Percentiles rank a stretch among this genome's conserved stretches.
Conservation (phyloP, 768 basidiomycete genomes). For the Rhodotorula toruloides region DNA sequence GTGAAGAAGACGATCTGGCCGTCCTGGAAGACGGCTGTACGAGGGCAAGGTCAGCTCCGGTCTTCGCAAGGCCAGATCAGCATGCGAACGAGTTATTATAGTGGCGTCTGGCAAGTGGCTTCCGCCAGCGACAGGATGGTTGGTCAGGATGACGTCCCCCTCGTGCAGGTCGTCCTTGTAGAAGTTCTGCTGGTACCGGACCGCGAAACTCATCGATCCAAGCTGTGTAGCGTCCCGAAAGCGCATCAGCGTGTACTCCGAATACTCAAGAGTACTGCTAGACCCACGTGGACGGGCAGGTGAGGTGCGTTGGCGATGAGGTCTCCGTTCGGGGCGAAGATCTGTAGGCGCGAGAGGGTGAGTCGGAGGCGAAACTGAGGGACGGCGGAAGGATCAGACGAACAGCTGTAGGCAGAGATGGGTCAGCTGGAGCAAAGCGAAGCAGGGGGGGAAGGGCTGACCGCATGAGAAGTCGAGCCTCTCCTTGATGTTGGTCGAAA, state of each 20-base stretch:
- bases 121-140: slow-evolving; percentile 79
- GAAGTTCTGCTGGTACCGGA: slow-evolving; percentile 46
- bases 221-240: slow-evolving; percentile 30
- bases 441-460: neutral
- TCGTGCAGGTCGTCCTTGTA: slow-evolving; percentile 59
- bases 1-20: slow-evolving; percentile 47
- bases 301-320: slow-evolving; percentile 68
- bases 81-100: slow-evolving; percentile 58
- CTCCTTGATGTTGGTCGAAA: slow-evolving; percentile 76
- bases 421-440: neutral
- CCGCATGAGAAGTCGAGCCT: neutral
- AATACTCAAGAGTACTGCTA: too few species aligned
- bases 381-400: too few species aligned
- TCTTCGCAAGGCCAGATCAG: too few species aligned
- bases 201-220: slow-evolving; percentile 45
- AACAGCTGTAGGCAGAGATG: too few species aligned
- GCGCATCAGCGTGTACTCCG: too few species aligned
- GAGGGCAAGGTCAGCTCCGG: too few species aligned
- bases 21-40: slow-evolving; percentile 60
- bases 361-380: neutral
- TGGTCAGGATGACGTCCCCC: slow-evolving; percentile 90
- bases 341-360: slow-evolving; percentile 44
- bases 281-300: neutral
- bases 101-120: slow-evolving; percentile 59
- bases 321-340: slow-evolving; percentile 89